Percentiles rank a stretch among this genome's conserved stretches.
Evolutionary conservation across 495 filamentous ascomycete genomes (phyloP).

Genomic region (Neurospora sp.): DNA sequence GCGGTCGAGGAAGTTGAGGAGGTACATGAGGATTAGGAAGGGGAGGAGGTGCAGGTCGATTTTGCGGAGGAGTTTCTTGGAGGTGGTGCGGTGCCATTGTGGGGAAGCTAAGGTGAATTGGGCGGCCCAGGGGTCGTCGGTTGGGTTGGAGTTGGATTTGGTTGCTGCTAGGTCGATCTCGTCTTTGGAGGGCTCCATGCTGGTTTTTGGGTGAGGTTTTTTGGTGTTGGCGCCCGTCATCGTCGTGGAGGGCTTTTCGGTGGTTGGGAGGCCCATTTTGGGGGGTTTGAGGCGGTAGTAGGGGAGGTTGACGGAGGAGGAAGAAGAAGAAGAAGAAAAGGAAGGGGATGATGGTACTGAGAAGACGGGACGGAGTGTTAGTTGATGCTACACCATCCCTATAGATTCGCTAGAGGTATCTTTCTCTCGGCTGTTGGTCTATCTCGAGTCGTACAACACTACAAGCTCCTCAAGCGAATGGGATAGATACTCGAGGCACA

Average conservation of each 20-base stretch:
- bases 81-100: slow-evolving; percentile 12
- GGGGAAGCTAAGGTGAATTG: neutral
- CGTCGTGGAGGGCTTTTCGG: neutral
- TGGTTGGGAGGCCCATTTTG: neutral
- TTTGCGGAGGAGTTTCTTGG: slow-evolving; percentile 24
- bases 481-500: neutral
- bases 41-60: slow-evolving; percentile 33
- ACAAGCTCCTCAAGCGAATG: neutral
- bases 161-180: neutral
- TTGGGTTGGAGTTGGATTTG: too few relatives aligned
- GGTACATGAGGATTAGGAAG: slow-evolving; percentile 32
- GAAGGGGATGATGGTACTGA: neutral
- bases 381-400: neutral
- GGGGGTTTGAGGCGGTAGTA: neutral
- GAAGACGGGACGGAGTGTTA: neutral
- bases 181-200: neutral
- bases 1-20: slow-evolving; percentile 37
- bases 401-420: neutral
- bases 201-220: neutral
- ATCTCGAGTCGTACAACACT: neutral
- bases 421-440: neutral
- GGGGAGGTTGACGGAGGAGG: neutral
- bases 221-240: neutral
- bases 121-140: neutral
- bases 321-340: neutral